Conservation (phyloP, 2,329 filamentous ascomycete genomes). For the Penicillium sp. region DNA sequence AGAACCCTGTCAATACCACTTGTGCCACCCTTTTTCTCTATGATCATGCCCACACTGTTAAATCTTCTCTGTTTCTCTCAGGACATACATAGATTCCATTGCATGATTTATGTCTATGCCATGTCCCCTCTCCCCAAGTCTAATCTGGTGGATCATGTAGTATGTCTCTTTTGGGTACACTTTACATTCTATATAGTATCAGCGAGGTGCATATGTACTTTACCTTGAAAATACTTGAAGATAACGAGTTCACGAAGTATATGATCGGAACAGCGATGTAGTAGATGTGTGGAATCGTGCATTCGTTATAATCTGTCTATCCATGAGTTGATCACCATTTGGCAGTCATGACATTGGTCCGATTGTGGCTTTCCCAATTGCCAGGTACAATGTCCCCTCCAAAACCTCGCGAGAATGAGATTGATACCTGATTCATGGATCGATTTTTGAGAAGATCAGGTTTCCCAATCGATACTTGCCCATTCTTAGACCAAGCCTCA, state of each 20-base stretch:
- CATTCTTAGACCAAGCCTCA: not conserved
- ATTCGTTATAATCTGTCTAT: not conserved
- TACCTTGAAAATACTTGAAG: not conserved
- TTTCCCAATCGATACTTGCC: not conserved
- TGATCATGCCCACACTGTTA: slow-evolving; percentile 2
- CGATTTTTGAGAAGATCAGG: too few species aligned
- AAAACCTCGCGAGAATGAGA: not conserved
- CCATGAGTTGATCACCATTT: not conserved
- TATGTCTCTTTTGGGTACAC: not conserved
- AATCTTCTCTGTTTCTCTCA: not conserved
- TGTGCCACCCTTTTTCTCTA: not conserved
- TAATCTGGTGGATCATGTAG: slow-evolving; percentile 4
- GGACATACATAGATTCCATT: slow-evolving; percentile 4
- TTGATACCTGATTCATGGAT: not conserved
- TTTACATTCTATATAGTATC: slow-evolving; percentile 8
- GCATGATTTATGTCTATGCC: not conserved
- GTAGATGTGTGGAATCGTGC: not conserved
- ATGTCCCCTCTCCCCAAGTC: not conserved
- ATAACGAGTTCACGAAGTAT: not conserved
- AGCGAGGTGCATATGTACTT: slow-evolving; percentile 13
- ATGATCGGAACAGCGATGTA: not conserved
- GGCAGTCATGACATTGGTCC: not conserved
- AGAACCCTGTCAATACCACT: not conserved
- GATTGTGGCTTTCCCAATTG: not conserved
- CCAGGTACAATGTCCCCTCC: not conserved